Evolutionary conservation across 2,329 filamentous ascomycete species (phyloP).

Genomic region (Verticillium tricorpus): DNA sequence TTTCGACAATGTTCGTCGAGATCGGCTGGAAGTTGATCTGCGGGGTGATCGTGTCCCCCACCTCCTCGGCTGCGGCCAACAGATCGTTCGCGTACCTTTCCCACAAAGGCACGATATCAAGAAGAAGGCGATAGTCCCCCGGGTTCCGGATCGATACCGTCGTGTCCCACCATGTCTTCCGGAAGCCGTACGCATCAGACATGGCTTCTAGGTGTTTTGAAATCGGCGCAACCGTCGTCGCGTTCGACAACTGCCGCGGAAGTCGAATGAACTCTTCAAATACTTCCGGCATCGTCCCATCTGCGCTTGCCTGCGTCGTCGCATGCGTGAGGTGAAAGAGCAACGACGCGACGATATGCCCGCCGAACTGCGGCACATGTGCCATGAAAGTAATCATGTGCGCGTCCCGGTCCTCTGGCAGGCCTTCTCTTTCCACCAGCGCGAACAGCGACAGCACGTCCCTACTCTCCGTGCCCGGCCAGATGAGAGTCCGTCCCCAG

Average conservation of each 20-base stretch:
- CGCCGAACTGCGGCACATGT: not conserved
- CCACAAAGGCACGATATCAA: slow-evolving; percentile 20
- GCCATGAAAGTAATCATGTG: not conserved
- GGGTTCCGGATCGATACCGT: slow-evolving; percentile 12
- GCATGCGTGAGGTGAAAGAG: not conserved
- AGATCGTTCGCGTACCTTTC: slow-evolving; percentile 14
- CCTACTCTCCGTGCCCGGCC: not conserved
- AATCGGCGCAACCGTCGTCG: not conserved
- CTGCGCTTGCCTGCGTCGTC: not conserved
- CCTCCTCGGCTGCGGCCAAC: slow-evolving; percentile 5
- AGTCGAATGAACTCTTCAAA: not conserved
- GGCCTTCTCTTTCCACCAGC: not conserved
- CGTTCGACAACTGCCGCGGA: not conserved
- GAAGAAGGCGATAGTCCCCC: slow-evolving; percentile 14
- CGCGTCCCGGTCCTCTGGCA: not conserved
- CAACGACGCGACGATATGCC: not conserved
- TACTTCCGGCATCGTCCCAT: not conserved
- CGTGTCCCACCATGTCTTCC: slow-evolving; percentile 25
- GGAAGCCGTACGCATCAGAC: slow-evolving; percentile 16
- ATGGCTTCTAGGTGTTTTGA: slow-evolving; percentile 11
- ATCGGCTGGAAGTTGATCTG: slow-evolving; percentile 33
- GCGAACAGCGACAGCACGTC: not conserved
- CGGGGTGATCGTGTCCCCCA: slow-evolving; percentile 10
- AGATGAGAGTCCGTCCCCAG: slow-evolving; percentile 15
- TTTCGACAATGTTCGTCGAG: slow-evolving; percentile 24